These are phyloP conservation scores for Hymenoscyphus albidus DNA, from an alignment of 2,329 filamentous ascomycete species.

Conservation along the genomic window DNA sequence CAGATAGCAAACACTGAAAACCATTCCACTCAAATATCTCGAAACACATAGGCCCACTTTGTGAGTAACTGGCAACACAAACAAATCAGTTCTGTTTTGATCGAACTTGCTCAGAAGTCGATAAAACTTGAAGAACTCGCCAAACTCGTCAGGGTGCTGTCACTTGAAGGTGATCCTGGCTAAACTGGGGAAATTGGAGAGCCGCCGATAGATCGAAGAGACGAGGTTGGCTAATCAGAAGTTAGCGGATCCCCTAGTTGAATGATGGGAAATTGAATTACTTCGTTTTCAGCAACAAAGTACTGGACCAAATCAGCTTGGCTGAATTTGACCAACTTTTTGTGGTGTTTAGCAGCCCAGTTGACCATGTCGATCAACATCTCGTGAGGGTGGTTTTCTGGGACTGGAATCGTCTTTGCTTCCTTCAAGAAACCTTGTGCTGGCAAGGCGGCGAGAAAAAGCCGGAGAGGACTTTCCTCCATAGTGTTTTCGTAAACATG, in stretches of 20 bases:
- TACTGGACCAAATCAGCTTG: neutral
- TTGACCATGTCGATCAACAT: constrained; percentile 8
- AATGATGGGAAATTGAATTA: neutral
- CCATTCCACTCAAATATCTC: neutral
- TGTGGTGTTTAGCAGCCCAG: neutral
- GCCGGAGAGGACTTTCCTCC: constrained; percentile 3
- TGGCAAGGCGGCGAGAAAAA: constrained; percentile 1
- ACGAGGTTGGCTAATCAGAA: neutral
- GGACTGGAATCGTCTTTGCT: neutral
- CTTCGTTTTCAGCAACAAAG: neutral
- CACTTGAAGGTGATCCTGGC: too few relatives aligned
- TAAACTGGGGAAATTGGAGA: neutral
- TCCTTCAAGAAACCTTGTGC: neutral
- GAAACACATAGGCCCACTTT: neutral
- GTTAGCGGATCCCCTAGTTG: neutral
- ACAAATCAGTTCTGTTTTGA: neutral
- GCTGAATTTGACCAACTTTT: neutral
- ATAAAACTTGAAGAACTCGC: too few relatives aligned
- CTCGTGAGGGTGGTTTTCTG: neutral
- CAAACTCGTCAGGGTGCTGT: too few relatives aligned
- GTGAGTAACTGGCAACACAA: neutral
- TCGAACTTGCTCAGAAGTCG: neutral
- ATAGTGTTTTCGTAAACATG: constrained; percentile 7
- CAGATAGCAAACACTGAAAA: neutral
- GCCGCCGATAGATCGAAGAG: neutral